phyloP scores from a whole-genome alignment of 331 rosid genomes.

The Acacia pycnantha region DNA sequence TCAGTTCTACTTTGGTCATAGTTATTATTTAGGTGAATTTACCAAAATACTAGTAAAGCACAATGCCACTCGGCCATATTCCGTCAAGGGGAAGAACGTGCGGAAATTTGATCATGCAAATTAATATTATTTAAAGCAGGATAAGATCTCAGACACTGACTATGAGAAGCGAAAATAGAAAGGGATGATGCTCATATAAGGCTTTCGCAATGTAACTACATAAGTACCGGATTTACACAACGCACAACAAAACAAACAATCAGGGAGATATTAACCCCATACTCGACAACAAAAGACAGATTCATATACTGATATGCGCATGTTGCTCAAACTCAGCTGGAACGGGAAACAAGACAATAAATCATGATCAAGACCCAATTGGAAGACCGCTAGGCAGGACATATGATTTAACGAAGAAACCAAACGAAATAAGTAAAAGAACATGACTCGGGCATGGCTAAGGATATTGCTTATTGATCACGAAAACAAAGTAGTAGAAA shows the following conservation, averaged over 20 bases:
- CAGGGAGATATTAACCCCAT: background rate
- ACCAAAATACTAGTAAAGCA: background rate
- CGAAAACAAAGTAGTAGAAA: background rate
- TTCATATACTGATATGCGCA: background rate
- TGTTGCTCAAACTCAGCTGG: background rate
- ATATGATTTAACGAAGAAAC: background rate
- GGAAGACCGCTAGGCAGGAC: background rate
- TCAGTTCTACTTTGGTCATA: slow-evolving; percentile 14
- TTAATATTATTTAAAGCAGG: slow-evolving; percentile 4
- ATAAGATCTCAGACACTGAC: background rate
- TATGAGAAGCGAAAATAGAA: background rate
- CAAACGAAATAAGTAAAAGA: background rate
- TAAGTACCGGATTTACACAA: background rate
- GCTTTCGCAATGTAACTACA: background rate
- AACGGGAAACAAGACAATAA: background rate
- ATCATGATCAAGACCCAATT: background rate
- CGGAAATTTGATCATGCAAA: slow-evolving; percentile 13
- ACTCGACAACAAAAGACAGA: background rate
- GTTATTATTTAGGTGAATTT: background rate
- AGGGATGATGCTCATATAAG: background rate
- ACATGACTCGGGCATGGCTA: background rate
- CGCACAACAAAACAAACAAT: background rate
- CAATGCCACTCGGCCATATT: background rate
- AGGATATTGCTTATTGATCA: background rate
- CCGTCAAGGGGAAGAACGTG: background rate